Conservation (phyloP, 2,329 filamentous ascomycete genomes). For the Ceratocystis diversiconidia region DNA sequence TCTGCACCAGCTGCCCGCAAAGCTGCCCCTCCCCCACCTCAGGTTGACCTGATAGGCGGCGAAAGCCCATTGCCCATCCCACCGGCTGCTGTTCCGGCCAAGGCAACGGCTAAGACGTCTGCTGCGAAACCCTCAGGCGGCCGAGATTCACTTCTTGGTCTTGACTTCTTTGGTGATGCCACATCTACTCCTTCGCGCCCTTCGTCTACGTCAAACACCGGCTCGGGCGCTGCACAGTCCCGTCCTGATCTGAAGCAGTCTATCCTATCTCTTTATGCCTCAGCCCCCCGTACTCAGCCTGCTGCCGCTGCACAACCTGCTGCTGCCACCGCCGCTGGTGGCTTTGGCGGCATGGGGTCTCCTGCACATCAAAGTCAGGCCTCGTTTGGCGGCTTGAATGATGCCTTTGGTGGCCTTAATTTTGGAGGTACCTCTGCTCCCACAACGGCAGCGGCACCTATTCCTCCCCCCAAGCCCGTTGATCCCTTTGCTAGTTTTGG, state of each 20-base stretch:
- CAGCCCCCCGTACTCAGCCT: conserved; percentile 56
- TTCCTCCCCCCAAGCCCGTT: conserved; percentile 30
- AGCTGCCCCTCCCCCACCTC: conserved; percentile 21
- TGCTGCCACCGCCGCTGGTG: conserved; percentile 38
- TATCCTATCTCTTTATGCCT: conserved; percentile 86
- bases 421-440: conserved; percentile 24
- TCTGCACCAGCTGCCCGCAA: conserved; percentile 24
- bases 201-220: conserved; percentile 61
- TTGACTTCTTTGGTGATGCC: conserved; percentile 78
- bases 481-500: conserved; percentile 50
- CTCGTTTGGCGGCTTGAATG: conserved; percentile 51
- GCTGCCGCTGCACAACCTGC: conserved; percentile 34
- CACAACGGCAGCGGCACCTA: conserved; percentile 25
- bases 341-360: conserved; percentile 54
- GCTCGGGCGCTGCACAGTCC: conserved; percentile 49
- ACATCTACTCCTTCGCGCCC: conserved; percentile 51
- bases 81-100: conserved; percentile 31
- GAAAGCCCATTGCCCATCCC: conserved; percentile 50
- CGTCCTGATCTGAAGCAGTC: conserved; percentile 93
- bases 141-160: conserved; percentile 76
- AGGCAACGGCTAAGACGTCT: conserved; percentile 31
- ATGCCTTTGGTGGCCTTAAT: conserved; percentile 50
- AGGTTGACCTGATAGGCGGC: conserved; percentile 72
- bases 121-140: conserved; percentile 55
- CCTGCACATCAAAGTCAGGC: conserved; percentile 40